These are phyloP conservation scores for Hebeloma cylindrosporum DNA, from an alignment of 768 basidiomycete species.

Conservation along the genomic window DNA sequence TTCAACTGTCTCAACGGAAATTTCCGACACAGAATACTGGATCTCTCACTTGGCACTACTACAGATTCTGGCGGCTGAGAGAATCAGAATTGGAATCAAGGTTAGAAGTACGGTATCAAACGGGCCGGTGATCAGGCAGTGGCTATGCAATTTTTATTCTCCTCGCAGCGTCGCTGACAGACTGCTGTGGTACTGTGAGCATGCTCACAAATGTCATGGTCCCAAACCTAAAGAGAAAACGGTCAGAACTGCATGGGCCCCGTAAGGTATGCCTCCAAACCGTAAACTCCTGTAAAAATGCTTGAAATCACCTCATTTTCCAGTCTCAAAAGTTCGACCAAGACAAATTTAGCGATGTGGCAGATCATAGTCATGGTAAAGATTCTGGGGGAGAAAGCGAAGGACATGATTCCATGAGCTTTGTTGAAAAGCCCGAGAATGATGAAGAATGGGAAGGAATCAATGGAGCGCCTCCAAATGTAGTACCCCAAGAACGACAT, in stretches of 20 bases:
- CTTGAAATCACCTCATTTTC: neutral
- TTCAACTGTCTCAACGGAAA: no score
- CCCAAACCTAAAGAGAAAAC: constrained; percentile 30
- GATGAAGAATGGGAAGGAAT: constrained; percentile 33
- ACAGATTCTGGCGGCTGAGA: no score
- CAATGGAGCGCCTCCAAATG: constrained; percentile 9
- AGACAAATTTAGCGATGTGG: constrained; percentile 2
- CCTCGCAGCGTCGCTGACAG: neutral
- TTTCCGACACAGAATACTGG: no score
- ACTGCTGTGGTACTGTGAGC: neutral
- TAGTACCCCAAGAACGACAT: constrained; percentile 10
- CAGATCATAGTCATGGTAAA: neutral
- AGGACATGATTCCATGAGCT: constrained; percentile 10
- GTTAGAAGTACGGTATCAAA: no score
- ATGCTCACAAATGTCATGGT: constrained; percentile 17
- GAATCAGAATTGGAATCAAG: neutral
- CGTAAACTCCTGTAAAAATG: neutral
- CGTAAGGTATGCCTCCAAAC: constrained; percentile 23
- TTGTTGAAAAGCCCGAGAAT: constrained; percentile 19
- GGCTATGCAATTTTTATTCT: constrained; percentile 35
- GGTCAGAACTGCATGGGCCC: constrained; percentile 16
- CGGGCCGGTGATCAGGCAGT: no score
- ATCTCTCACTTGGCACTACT: no score
- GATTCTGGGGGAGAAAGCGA: neutral
- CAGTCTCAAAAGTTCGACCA: constrained; percentile 6